Conservation (phyloP, 2,329 filamentous ascomycete genomes). For the Ophiocordyceps camponoti-floridani region DNA sequence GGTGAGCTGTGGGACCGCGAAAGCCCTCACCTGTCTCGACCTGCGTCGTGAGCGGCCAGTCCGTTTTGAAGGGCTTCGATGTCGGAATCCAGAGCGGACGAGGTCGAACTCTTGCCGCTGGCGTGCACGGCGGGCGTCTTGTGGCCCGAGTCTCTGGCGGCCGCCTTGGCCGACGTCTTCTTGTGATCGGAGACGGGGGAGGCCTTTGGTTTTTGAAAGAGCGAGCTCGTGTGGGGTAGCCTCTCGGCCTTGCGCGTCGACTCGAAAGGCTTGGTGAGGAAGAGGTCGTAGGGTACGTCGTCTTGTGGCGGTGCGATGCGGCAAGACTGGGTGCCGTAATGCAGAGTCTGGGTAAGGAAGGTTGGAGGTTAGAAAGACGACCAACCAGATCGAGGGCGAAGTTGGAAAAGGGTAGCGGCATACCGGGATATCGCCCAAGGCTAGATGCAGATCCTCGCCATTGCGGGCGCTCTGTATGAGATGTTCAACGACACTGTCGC, state of each 20-base stretch:
- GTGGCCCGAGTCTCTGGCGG: constrained; percentile 11
- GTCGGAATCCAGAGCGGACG: constrained; percentile 28
- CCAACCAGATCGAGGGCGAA: background rate
- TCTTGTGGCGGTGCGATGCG: constrained; percentile 24
- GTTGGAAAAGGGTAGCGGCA: background rate
- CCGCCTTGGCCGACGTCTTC: constrained; percentile 11
- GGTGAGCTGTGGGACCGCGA: constrained; percentile 1
- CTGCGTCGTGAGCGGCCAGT: constrained; percentile 16
- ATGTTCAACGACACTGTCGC: constrained; percentile 38
- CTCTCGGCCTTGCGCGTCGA: constrained; percentile 26
- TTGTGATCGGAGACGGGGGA: constrained; percentile 4
- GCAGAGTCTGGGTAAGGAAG: constrained; percentile 24
- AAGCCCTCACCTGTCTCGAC: constrained; percentile 16
- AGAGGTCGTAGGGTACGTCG: constrained; percentile 35
- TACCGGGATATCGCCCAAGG: constrained; percentile 41
- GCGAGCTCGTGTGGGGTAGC: constrained; percentile 30
- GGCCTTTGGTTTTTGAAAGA: constrained; percentile 24
- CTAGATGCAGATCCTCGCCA: constrained; percentile 37
- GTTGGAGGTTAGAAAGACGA: background rate
- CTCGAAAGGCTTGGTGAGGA: constrained; percentile 32
- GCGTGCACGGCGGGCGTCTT: constrained; percentile 13
- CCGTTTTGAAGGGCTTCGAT: constrained; percentile 29
- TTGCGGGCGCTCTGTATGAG: constrained; percentile 42
- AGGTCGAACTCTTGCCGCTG: constrained; percentile 15
- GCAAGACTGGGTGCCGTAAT: constrained; percentile 33